A percentile compares a stretch with the other conserved stretches of the same genome.
Evolutionary conservation across 257 asterid species (phyloP).

Genomic region (Plantago ovata): DNA sequence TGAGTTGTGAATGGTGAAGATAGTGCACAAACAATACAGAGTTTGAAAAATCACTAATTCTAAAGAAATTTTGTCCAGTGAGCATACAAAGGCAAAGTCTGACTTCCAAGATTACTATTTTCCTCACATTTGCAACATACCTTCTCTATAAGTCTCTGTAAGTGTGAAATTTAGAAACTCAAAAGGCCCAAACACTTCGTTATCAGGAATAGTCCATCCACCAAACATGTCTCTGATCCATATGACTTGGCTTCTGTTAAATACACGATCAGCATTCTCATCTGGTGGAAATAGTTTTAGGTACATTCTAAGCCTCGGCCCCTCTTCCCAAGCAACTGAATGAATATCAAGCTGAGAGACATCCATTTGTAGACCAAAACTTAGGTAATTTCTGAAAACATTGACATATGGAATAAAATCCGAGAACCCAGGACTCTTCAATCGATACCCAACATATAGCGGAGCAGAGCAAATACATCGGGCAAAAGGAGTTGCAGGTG

Average conservation of each 20-base stretch:
- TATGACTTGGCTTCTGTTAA: slow-evolving; percentile 62
- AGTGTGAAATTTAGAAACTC: slow-evolving; percentile 89
- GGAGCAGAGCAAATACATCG: slow-evolving; percentile 83
- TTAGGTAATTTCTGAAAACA: slow-evolving; percentile 48
- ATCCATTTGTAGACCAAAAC: slow-evolving; percentile 51
- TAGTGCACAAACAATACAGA: too few species aligned
- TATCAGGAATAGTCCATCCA: slow-evolving; percentile 77
- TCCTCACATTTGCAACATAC: too few species aligned
- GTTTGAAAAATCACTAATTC: too few species aligned
- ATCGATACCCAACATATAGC: slow-evolving; percentile 68
- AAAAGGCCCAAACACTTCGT: slow-evolving; percentile 73
- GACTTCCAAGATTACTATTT: too few species aligned
- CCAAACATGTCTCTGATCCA: slow-evolving; percentile 64
- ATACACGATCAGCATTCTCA: slow-evolving; percentile 25
- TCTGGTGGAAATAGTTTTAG: slow-evolving; percentile 65
- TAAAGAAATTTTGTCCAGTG: not conserved
- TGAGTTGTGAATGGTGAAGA: too few species aligned
- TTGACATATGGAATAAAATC: slow-evolving; percentile 58
- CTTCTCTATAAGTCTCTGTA: slow-evolving; percentile 47
- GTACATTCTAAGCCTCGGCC: slow-evolving; percentile 79
- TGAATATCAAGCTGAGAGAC: slow-evolving; percentile 57
- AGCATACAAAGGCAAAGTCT: too few species aligned
- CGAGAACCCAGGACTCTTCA: slow-evolving; percentile 87
- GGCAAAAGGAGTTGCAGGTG: slow-evolving; percentile 43
- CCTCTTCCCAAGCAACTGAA: slow-evolving; percentile 59